Evolutionary conservation across 768 basidiomycete species (phyloP), one percentile per base, ranked within the genome.

Genomic region (Pleurotus platypus): DNA sequence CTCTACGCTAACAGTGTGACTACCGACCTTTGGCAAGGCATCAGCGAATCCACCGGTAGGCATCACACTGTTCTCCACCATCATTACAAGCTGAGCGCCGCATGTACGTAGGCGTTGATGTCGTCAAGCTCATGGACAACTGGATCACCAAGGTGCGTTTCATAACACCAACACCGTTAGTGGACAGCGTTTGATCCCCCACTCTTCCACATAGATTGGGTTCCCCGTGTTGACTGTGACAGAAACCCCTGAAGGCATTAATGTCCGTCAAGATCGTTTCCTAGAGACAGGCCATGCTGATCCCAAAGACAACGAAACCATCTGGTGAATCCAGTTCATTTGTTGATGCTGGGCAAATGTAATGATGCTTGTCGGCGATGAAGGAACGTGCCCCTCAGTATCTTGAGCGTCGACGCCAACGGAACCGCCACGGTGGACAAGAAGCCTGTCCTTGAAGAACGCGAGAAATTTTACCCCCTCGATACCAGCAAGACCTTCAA

Each of bases 181-280:
- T 9, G 30, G 11, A 35, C 30, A 11, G 30, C 30, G 8, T 11
- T 11, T 35, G 30, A 35, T 35, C 30, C 9, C 8, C 30, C 30
- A 9, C 11, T 35, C 30, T 16, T 57, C 20, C 35, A 37, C 56
- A 46, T 46, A 75, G 74, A 76, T 78, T 46, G 97, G 97, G 13
- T 98, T 88, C 77, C 97, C 97, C 1, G 86, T 98, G 22, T 69
- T 98, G 56, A 89, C 85, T 30, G 92, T 98, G 46, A 88, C 84
- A 1, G 94, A 98, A 71, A 81, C 77, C 11, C 69, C 76, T 0
- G 81, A 79, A 45, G 87, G 87, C 8, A 85, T 99, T 63, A 79
- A 77, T 56, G 78, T 98, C 55, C 84, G 86, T 35, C 97, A 98
- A 72, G 91, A 97, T 67, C 81, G 97, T 16, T 98, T 97, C 81